Evolutionary conservation across 2,329 filamentous ascomycete species (phyloP), one percentile per base, ranked within the genome.

Genomic region (Talaromyces sp.): DNA sequence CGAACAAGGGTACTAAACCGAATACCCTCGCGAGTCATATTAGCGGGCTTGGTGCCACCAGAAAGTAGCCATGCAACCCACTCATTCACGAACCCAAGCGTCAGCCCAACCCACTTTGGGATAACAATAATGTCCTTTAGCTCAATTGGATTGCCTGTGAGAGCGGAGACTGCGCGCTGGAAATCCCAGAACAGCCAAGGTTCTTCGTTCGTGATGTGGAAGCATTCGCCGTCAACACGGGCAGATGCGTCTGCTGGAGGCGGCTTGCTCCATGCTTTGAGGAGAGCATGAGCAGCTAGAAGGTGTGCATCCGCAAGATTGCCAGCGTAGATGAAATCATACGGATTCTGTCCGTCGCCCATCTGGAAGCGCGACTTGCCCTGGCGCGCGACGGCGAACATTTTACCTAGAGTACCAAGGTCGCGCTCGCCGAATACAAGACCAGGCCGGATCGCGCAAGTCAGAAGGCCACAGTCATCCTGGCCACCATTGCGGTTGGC

Each of bases 181-280:
- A 96, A 90, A 76, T 96, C 92, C 87, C 95, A 96, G 76, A 96
- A 96, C 73, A 94, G 93, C 23, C 95, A 82, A 4, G 94, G 94
- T 68, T 87, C 82, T 76, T 92, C 91, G 74, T 98, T 98, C 61
- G 91, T 95, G 70, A 98, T 86, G 78, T 96, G 87, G 80, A 98
- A 94, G 58, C 88, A 87, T 75, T 96, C 88, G 62, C 94, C 95
- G 73, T 93, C 90, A 56, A 92, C 87, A 63, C 83, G 83, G 78
- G 91, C 89, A 76, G 87, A 78, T 5, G 61, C 33, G 76, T 90
- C 86, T 42, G 90, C 82, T 23, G 87, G 87, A 0, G 82, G 81
- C 23, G 85, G 87, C 60, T 80, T 76, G 56, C 75, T 73, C 63
- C 82, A 77, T 1, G 86, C 87, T 60, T 82, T 80, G 51, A 94